Conservation (phyloP, 2,329 filamentous ascomycete species). For the Colletotrichum simmondsii region DNA sequence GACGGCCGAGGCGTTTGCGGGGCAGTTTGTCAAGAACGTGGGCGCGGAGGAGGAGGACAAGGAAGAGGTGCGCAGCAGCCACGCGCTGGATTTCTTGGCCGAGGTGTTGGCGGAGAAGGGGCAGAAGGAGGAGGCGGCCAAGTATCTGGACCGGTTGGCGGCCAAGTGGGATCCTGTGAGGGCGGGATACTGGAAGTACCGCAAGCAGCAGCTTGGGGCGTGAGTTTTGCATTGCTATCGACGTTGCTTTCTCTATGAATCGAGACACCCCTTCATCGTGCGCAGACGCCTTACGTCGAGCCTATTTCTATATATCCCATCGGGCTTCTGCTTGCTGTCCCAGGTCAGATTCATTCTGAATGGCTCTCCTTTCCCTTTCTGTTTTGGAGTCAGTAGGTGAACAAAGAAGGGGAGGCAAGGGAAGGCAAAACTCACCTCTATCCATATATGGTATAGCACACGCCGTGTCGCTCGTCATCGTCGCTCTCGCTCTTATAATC, state of each 20-base stretch:
- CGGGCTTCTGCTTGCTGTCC: not conserved
- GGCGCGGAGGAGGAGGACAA: constrained; percentile 55
- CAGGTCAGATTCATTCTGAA: not conserved
- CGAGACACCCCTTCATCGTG: not conserved
- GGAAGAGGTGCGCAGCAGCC: constrained; percentile 69
- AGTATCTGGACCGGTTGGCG: constrained; percentile 78
- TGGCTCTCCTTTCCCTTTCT: not conserved
- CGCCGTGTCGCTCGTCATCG: not conserved
- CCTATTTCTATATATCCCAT: not conserved
- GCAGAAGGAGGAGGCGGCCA: constrained; percentile 70
- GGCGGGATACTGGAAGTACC: constrained; percentile 89
- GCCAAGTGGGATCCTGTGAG: constrained; percentile 92
- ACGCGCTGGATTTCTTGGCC: constrained; percentile 77
- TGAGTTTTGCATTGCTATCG: not conserved
- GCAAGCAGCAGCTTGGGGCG: constrained; percentile 39
- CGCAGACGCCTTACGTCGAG: not conserved
- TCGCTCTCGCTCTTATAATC: too few relatives aligned
- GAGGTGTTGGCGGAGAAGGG: constrained; percentile 72
- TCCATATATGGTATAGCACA: not conserved
- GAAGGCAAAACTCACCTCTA: not conserved
- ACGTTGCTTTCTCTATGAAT: not conserved
- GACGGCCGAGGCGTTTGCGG: constrained; percentile 59
- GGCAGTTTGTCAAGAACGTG: constrained; percentile 61
- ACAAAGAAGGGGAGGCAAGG: not conserved
- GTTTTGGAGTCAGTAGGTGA: not conserved